Evolutionary conservation across 2,329 filamentous ascomycete species (phyloP).

Genomic region (Pseudogymnoascus sp.): DNA sequence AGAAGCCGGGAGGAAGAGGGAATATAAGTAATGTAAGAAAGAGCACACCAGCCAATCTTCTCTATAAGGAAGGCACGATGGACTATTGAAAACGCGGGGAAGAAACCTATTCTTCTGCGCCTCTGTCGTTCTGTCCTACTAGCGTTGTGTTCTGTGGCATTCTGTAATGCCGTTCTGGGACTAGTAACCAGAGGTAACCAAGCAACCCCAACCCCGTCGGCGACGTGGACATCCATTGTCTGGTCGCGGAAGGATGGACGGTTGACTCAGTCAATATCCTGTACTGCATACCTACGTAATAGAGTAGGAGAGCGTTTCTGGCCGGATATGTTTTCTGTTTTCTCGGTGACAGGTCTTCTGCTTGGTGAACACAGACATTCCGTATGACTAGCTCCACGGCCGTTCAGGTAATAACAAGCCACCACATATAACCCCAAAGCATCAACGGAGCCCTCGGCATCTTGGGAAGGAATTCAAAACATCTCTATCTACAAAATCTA

Average conservation of each 20-base stretch:
- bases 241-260: not conserved
- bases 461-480: not conserved
- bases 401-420: not conserved
- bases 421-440: not conserved
- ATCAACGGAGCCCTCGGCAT: not conserved
- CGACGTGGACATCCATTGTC: not conserved
- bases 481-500: not conserved
- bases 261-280: not conserved
- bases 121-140: not conserved
- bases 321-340: not conserved
- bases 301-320: not conserved
- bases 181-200: not conserved
- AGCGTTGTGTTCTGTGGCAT: not conserved
- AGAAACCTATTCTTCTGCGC: not conserved
- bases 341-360: not conserved
- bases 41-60: not conserved
- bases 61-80: not conserved
- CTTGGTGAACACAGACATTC: not conserved
- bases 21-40: not conserved
- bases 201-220: not conserved
- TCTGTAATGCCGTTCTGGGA: not conserved
- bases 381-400: not conserved
- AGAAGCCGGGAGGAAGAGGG: not conserved
- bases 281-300: not conserved
- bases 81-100: not conserved